Base-by-base conservation (phyloP, 2,329 filamentous ascomycete species). In the Talaromyces atroroseus region DNA sequence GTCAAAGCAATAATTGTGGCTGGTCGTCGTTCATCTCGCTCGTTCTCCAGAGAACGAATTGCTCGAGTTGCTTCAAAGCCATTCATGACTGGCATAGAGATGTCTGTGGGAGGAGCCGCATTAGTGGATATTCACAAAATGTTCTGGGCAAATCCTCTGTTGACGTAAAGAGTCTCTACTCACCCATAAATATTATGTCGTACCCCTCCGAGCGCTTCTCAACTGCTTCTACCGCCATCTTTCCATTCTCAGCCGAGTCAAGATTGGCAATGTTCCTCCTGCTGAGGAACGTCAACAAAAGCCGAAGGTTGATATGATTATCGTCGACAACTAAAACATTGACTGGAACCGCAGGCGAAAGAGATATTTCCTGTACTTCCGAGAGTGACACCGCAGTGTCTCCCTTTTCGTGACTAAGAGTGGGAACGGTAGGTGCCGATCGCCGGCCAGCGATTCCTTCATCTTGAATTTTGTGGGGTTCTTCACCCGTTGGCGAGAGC, bases 71-170 rank as follows among this genome's bases (percentile, higher is more conserved):
- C 74, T 61, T 76, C 72, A 49, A 78, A 76, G 1, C 76, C 76
- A 59, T 77, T 73, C 74, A 78, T 76, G 5, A 77, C 70, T 0
- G 76, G 76, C 75, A 78, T 78, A 2, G 71, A 73, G 36, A 78
- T 76, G 49, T 78, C 73, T 68, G 38, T 24, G 16, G 2, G n/a
- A 44, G 18, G 18, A 21, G 10, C 10, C 23, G 8, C 20, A 6
- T 40, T 40, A n/a, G 36, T 40, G 12, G n/a, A n/a, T 38, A 11
- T 46, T 23, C n/a, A 7, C 20, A 8, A 8, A 14, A 38, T 8
- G 12, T 46, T 23, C 23, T 26, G 3, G 4, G 8, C 18, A 12
- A 46, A 46, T 46, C 8, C 16, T 40, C n/a, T 40, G n/a, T 18
- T 7, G 18, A 42, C 8, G n/a, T n/a, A n/a, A n/a, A 18, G 5